These are phyloP conservation scores for Dendrobium chrysotoxum DNA, from an alignment of 106 monocot genomes.

Conservation along the genomic window DNA sequence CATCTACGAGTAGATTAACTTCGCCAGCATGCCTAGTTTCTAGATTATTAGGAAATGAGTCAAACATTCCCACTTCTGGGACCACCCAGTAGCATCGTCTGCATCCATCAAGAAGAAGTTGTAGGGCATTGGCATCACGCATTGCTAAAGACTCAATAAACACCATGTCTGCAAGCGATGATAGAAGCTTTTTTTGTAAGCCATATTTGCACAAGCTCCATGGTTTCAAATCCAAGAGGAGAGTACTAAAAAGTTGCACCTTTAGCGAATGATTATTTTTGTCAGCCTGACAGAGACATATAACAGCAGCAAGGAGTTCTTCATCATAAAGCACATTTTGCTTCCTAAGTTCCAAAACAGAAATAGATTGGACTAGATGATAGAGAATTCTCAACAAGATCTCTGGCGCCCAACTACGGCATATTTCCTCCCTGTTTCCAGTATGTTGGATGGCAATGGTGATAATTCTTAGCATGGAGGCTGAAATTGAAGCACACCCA, in stretches of 20 bases:
- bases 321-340: slow-evolving; percentile 51
- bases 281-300: slow-evolving; percentile 87
- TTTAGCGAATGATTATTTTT: slow-evolving; percentile 68
- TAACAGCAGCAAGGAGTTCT: slow-evolving; percentile 79
- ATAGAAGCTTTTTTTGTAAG: slow-evolving; percentile 94
- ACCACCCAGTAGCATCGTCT: slow-evolving; percentile 90
- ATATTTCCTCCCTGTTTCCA: slow-evolving; percentile 89
- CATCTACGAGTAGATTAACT: slow-evolving; percentile 92
- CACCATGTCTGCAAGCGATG: slow-evolving; percentile 98
- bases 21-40: slow-evolving; percentile 57
- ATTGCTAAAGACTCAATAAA: slow-evolving; percentile 82
- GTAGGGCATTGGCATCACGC: slow-evolving; percentile 89
- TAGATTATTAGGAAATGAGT: slow-evolving; percentile 49
- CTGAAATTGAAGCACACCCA: slow-evolving; percentile 66
- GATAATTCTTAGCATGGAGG: slow-evolving; percentile 79
- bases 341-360: slow-evolving; percentile 38
- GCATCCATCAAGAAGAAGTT: slow-evolving; percentile 97
- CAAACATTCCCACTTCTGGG: slow-evolving; percentile 54
- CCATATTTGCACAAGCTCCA: slow-evolving; percentile 95
- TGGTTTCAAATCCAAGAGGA: slow-evolving; percentile 89
- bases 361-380: slow-evolving; percentile 59
- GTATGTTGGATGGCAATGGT: slow-evolving; percentile 74
- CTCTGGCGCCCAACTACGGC: slow-evolving; percentile 54
- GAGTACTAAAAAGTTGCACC: slow-evolving; percentile 81
- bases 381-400: slow-evolving; percentile 75